Base-by-base conservation (phyloP, 1,139 yeast species). In the Komagataea norvegica region DNA sequence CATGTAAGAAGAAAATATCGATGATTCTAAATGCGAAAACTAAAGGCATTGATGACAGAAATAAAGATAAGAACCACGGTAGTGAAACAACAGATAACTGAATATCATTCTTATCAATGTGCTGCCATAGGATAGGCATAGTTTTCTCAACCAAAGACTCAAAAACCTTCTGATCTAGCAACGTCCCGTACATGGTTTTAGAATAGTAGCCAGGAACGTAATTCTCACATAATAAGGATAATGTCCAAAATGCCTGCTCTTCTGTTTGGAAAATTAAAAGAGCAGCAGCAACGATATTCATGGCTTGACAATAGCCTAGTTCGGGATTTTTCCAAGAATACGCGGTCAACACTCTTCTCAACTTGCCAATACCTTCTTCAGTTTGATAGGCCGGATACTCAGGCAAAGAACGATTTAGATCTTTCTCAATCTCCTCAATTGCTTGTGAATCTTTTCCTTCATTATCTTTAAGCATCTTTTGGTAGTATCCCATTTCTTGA, bases 291-390 rank as follows among this genome's bases (percentile, higher is more conserved):
- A 93, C 96, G 41, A 93, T 93, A 58, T 93, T 93, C 99, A 93
- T 93, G 1, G 98, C 98, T 59, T 93, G 98, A 59, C 99, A 93
- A 60, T 93, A 93, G 0, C 99, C 99, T 17, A 93, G 87, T 37
- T 91, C 96, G 0, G 96, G 96, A 56, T 89, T 88, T 52, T 85
- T 86, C 97, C 97, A 91, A 0, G 96, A 86, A 55, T 88, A 93
- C 0, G 96, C 96, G 0, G 93, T 83, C 45, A 93, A 69, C 1
- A 93, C 98, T 42, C 94, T 70, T 46, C 98, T 71, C 37, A 93
- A 69, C 38, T 95, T 70, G 39, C 70, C 74, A 33, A 93, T 89
- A 7, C 99, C 98, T 52, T 85, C 94, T 5, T 73, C 73, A 9
- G 72, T 70, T 59, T 91, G 97, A 56, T 89, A 93, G 0, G 96